Evolutionary conservation across 345 rosid species (phyloP), one percentile per base, ranked within the genome.

Genomic region (Syzygium oleosum): DNA sequence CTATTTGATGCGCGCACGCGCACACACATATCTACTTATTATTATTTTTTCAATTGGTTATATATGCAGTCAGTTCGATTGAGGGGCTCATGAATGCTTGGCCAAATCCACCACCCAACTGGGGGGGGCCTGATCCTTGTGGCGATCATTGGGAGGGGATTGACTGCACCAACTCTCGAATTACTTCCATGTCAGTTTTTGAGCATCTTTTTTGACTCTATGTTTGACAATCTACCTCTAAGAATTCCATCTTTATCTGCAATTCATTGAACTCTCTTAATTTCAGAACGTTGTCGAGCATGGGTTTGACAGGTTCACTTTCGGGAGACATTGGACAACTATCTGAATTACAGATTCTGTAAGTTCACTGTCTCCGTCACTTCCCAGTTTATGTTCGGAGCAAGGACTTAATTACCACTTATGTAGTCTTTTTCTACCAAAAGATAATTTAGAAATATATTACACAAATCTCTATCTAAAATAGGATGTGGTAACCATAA

Each of bases 41-140:
- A 38, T 14, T 73, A 5, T 10, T 38, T 10, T 10, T 73, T 9
- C 49, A 0, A 38, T 38, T 73, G 49, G 49, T 12, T 55, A 41
- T 34, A 11, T 59, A 84, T 86, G 93, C 92, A 97, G 98, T 61
- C 73, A 9, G 53, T 87, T 91, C 84, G 12, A 78, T 97, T 89
- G 84, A 12, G 9, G 87, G 93, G 84, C 85, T 97, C 56, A 91
- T 52, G 90, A 63, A 1, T 56, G 59, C 12, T 29, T 94, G 97
- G 98, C 43, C 89, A 52, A 92, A 85, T 41, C 17, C 58, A 52
- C 99, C 97, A 22, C 90, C 95, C 49, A 86, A 51, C 85, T 95
- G 99, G 99, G 80, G 14, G 27, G 93, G 95, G 7, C 4, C 55
- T 34, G 98, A 97, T 90, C 99, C 99, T 89, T 96, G 99, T 90